phyloP scores from a whole-genome alignment of 495 filamentous ascomycete genomes.

The Hyaloscypha hepaticicola region DNA sequence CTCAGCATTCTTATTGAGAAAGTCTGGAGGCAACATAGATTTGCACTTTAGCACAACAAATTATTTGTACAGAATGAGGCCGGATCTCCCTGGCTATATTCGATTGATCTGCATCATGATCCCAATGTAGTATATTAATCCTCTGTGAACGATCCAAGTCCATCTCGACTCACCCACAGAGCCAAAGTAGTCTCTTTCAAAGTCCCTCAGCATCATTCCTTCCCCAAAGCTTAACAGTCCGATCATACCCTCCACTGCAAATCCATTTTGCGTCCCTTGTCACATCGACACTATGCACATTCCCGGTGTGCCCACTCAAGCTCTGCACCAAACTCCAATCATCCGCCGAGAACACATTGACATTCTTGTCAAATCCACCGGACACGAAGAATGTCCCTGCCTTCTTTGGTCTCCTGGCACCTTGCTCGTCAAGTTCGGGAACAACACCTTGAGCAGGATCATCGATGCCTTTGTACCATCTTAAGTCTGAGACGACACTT shows the following conservation, averaged over 20 bases:
- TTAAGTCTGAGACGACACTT: constrained; percentile 85
- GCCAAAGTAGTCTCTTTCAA: constrained; percentile 10
- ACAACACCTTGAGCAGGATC: constrained; percentile 55
- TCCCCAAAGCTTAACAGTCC: constrained; percentile 95
- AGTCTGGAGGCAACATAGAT: no score
- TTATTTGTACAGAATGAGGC: no score
- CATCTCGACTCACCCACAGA: not conserved
- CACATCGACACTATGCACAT: constrained; percentile 86
- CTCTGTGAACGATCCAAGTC: not conserved
- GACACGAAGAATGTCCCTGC: constrained; percentile 88
- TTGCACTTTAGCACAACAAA: no score
- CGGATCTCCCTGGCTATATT: no score
- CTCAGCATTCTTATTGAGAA: no score
- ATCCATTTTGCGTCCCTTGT: constrained; percentile 87
- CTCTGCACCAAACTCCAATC: constrained; percentile 91
- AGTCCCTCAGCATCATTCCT: constrained; percentile 65
- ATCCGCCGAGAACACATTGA: constrained; percentile 93
- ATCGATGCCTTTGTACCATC: constrained; percentile 88
- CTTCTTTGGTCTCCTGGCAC: constrained; percentile 58
- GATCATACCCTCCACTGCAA: constrained; percentile 87
- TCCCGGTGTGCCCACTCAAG: constrained; percentile 85
- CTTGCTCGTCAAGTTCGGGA: constrained; percentile 61
- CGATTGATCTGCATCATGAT: no score
- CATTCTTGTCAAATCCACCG: constrained; percentile 90
- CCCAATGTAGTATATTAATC: not conserved